Percentiles rank a stretch among this genome's conserved stretches.
Conservation (phyloP, 352 stramenopile species). For the Pythium rhizo-oryzae region DNA sequence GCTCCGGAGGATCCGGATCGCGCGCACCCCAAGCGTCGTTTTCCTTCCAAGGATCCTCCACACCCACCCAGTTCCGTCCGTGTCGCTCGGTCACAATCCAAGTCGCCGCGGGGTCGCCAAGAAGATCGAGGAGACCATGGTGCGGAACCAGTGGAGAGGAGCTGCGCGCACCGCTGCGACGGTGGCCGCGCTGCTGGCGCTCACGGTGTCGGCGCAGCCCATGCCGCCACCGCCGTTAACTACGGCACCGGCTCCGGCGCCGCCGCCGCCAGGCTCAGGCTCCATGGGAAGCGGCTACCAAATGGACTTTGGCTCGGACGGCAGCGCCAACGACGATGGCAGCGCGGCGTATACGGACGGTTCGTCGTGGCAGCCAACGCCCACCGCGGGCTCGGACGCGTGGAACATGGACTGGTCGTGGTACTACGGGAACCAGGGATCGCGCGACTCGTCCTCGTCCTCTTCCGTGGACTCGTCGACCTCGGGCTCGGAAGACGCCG, state of each 20-base stretch:
- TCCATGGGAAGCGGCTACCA: background rate
- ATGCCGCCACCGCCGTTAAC: too few species aligned
- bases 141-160: background rate
- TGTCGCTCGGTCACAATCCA: background rate
- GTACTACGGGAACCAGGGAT: background rate
- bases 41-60: too few species aligned
- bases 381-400: background rate
- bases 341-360: too few species aligned
- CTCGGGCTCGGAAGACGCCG: background rate
- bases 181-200: background rate
- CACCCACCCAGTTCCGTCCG: too few species aligned
- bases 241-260: too few species aligned
- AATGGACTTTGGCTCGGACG: conserved; percentile 11
- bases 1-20: too few species aligned
- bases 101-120: background rate
- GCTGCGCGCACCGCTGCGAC: too few species aligned
- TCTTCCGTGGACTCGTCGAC: background rate
- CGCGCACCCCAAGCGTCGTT: too few species aligned
- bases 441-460: too few species aligned
- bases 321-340: too few species aligned
- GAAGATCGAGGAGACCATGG: background rate
- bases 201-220: background rate
- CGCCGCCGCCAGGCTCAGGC: background rate
- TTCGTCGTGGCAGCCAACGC: background rate
- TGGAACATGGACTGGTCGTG: conserved; percentile 8